A percentile compares a stretch with the other conserved stretches of the same genome.
Evolutionary conservation across 176 grass and related monocot genomes (phyloP).

Genomic region (Triticum urartu): DNA sequence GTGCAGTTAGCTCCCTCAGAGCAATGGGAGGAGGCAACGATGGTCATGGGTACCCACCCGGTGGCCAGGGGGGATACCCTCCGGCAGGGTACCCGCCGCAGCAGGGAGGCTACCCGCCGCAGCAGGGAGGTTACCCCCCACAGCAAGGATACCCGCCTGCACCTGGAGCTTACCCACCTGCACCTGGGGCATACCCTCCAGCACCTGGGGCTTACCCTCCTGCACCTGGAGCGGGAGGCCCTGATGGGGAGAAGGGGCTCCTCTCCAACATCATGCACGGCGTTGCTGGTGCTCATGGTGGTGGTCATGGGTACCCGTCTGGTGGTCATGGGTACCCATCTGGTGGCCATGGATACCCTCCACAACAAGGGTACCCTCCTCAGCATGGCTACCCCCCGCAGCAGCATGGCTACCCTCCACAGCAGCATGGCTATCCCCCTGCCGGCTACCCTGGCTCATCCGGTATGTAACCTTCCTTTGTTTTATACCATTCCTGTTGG

Average conservation of each 20-base stretch:
- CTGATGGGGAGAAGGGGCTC: neutral
- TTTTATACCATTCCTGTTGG: neutral
- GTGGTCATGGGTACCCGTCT: neutral
- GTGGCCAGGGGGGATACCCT: neutral
- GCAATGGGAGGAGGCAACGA: constrained; percentile 7
- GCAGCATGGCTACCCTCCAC: neutral
- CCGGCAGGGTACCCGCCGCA: neutral
- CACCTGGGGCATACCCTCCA: neutral
- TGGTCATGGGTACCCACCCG: neutral
- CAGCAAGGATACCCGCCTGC: neutral
- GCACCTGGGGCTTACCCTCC: neutral
- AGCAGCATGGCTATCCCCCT: constrained; percentile 16
- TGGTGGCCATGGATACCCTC: neutral
- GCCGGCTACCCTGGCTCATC: constrained; percentile 14
- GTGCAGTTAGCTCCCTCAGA: neutral
- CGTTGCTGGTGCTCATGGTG: neutral
- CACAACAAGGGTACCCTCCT: neutral
- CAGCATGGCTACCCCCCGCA: neutral
- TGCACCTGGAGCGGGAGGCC: neutral
- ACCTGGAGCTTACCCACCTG: neutral
- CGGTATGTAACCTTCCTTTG: neutral
- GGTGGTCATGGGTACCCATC: neutral
- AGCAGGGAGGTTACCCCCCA: constrained; percentile 6
- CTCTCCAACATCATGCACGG: neutral
- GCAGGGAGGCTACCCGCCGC: neutral